Conservation (phyloP, 1,284 basidiomycete genomes). For the Melampsora larici-populina region DNA sequence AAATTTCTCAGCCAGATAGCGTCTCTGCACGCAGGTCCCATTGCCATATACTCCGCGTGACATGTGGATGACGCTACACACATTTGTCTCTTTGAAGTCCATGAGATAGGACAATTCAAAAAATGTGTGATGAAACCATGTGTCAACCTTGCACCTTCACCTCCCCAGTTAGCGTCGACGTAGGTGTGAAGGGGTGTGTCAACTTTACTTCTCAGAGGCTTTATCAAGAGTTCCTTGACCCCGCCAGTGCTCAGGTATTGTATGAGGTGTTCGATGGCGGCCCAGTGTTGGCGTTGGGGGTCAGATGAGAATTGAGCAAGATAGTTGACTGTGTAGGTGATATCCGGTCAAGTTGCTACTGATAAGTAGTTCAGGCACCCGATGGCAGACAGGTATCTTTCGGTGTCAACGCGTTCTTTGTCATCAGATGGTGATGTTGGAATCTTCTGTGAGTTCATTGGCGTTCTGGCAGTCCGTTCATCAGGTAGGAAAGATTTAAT, state of each 20-base stretch:
- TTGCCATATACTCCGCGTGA: conserved; percentile 15
- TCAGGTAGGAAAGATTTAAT: no score
- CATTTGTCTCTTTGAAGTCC: neutral
- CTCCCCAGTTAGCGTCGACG: conserved; percentile 8
- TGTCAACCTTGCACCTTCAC: conserved; percentile 3
- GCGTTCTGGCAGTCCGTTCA: no score
- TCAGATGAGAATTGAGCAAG: neutral
- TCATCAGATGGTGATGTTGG: no score
- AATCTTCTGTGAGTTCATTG: no score
- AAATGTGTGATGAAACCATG: neutral
- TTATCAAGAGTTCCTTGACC: neutral
- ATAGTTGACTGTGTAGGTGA: neutral
- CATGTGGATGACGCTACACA: neutral
- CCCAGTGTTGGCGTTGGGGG: neutral
- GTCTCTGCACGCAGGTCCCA: neutral
- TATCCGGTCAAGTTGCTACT: neutral
- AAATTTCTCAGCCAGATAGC: conserved; percentile 2
- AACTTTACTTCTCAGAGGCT: neutral
- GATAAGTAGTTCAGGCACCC: conserved; percentile 6
- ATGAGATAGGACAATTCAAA: neutral
- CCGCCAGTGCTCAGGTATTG: neutral
- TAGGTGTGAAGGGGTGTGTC: neutral
- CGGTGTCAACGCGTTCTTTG: neutral
- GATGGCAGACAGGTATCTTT: neutral
- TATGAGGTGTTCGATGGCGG: neutral